A percentile compares a stretch with the other conserved stretches of the same genome.
Evolutionary conservation across 371 early-diverging fungal genomes (phyloP).

Genomic region (Coemansia sp.): DNA sequence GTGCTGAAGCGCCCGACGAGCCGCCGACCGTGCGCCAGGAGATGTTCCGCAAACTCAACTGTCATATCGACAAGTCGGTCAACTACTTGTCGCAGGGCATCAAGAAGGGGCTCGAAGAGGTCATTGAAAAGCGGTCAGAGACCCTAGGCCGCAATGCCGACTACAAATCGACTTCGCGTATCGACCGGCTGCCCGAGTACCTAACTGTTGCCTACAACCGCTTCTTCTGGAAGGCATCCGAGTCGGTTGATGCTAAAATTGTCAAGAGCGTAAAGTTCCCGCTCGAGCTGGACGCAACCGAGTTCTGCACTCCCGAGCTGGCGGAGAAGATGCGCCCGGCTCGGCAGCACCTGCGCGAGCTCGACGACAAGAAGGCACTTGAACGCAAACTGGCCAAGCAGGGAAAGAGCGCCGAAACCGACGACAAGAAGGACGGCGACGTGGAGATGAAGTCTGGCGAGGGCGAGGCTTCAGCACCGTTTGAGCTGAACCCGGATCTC

Average conservation of each 20-base stretch:
- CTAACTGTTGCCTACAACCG: constrained; percentile 89
- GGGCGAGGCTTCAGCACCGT: constrained; percentile 2
- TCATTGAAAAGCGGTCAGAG: constrained; percentile 86
- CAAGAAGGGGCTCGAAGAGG: constrained; percentile 62
- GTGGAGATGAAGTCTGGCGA: constrained; percentile 48
- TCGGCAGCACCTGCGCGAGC: constrained; percentile 67
- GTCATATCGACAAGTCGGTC: constrained; percentile 69
- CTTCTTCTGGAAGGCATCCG: constrained; percentile 92
- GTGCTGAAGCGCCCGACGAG: constrained; percentile 84
- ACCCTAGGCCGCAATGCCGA: constrained; percentile 74
- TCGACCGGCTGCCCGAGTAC: constrained; percentile 86
- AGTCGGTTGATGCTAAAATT: constrained; percentile 90
- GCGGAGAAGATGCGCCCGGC: constrained; percentile 75
- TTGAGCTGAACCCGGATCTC: constrained; percentile 67
- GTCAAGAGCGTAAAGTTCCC: constrained; percentile 90
- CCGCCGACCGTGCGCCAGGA: constrained; percentile 61
- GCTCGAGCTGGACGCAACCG: constrained; percentile 81
- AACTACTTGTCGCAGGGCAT: constrained; percentile 55
- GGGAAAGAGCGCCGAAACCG: constrained; percentile 16
- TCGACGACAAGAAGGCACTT: constrained; percentile 70
- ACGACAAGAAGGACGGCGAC: constrained; percentile 40
- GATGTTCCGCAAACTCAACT: constrained; percentile 76
- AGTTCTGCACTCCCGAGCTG: constrained; percentile 83
- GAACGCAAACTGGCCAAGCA: constrained; percentile 56
- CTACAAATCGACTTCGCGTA: constrained; percentile 73